A percentile compares a stretch with the other conserved stretches of the same genome.
phyloP scores from a whole-genome alignment of 139 green algal genomes.

The Pseudopediastrum boryanum region DNA sequence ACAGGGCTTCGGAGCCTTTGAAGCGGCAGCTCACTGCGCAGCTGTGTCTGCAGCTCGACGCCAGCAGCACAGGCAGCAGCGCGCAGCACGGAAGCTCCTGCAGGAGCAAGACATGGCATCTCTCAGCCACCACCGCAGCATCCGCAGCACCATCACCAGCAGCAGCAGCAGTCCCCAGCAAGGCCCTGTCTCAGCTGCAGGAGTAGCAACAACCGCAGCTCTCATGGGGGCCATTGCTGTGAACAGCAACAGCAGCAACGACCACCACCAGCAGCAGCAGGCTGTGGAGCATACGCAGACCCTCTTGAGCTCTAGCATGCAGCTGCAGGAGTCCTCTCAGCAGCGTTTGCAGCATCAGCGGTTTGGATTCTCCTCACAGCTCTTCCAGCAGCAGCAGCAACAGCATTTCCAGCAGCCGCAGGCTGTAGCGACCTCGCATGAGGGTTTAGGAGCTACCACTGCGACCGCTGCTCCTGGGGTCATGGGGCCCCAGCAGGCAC shows the following conservation, averaged over 20 bases:
- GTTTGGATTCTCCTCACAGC: too few species aligned
- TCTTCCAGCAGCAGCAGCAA: neutral
- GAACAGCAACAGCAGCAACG: too few species aligned
- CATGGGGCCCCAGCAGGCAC: too few species aligned
- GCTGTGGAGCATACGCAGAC: neutral
- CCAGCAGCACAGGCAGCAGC: slow-evolving; percentile 29
- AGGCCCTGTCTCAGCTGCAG: neutral
- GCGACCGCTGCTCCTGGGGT: too few species aligned
- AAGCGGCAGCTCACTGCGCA: slow-evolving; percentile 62
- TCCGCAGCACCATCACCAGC: slow-evolving; percentile 6
- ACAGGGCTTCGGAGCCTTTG: slow-evolving; percentile 51
- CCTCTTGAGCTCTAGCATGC: neutral
- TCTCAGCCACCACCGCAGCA: neutral
- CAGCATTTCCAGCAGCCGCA: neutral
- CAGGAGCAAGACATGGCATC: too few species aligned
- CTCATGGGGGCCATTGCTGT: too few species aligned
- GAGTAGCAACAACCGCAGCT: neutral
- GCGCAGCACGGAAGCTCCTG: neutral
- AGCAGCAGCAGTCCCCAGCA: slow-evolving; percentile 15
- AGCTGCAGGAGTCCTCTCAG: neutral
- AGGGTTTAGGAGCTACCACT: too few species aligned
- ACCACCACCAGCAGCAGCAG: slow-evolving; percentile 5
- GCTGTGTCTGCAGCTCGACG: slow-evolving; percentile 54
- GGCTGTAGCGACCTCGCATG: too few species aligned
- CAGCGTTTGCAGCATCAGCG: neutral